Evolutionary conservation across 352 stramenopile genomes (phyloP).

Genomic region (Globisporangium radiosum): DNA sequence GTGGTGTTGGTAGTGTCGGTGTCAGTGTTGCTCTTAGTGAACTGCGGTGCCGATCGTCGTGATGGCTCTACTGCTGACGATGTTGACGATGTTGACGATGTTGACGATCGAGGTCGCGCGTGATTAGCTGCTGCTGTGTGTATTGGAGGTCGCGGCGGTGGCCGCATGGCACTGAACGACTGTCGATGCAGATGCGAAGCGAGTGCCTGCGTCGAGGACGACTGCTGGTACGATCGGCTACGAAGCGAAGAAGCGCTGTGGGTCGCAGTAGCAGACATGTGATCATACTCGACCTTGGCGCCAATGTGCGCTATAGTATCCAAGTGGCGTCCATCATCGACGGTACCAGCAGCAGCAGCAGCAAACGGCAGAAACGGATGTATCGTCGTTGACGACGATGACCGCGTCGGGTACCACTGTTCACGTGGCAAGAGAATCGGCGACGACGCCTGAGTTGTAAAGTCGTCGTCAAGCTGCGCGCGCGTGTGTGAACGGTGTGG

Average conservation of each 20-base stretch:
- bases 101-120: too few relatives aligned
- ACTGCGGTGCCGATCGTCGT: too few relatives aligned
- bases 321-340: neutral
- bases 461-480: neutral
- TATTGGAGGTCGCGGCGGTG: neutral
- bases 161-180: neutral
- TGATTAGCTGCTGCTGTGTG: too few relatives aligned
- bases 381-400: neutral
- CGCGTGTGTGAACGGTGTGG: neutral
- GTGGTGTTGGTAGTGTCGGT: neutral
- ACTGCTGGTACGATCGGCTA: neutral
- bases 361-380: neutral
- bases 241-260: too few relatives aligned
- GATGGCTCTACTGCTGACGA: too few relatives aligned
- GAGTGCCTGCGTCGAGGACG: neutral
- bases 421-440: neutral
- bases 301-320: neutral
- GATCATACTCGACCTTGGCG: too few relatives aligned
- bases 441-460: neutral
- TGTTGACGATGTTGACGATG: too few relatives aligned
- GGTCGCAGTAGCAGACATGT: too few relatives aligned
- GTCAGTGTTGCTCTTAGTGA: neutral
- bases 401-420: neutral
- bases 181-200: neutral
- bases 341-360: neutral